phyloP scores from a whole-genome alignment of 2,329 filamentous ascomycete genomes.

The Chaetomium globosum region DNA sequence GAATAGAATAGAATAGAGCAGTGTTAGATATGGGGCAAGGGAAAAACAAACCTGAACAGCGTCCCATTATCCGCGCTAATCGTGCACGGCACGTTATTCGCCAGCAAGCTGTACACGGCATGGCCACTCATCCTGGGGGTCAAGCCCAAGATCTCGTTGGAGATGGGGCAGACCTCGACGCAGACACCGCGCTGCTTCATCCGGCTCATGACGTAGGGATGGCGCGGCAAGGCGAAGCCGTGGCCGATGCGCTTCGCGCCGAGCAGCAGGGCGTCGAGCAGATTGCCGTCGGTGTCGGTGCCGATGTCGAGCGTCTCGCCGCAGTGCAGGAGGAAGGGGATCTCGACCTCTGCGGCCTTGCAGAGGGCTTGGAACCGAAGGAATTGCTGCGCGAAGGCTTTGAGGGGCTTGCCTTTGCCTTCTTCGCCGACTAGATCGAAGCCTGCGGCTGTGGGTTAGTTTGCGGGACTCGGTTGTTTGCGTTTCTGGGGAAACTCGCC shows the following conservation, averaged over 20 bases:
- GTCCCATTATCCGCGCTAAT: constrained; percentile 76
- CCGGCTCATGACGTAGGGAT: constrained; percentile 65
- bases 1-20: not conserved
- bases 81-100: constrained; percentile 73
- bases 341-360: constrained; percentile 51
- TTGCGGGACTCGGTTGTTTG: not conserved
- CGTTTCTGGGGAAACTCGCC: constrained; percentile 49
- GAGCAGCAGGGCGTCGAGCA: constrained; percentile 68
- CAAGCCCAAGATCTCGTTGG: constrained; percentile 73
- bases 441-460: constrained; percentile 45
- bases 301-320: constrained; percentile 73
- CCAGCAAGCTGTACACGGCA: constrained; percentile 67
- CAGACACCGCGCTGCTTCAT: constrained; percentile 68
- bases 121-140: constrained; percentile 68
- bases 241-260: constrained; percentile 72
- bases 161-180: constrained; percentile 76
- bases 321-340: constrained; percentile 76
- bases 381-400: constrained; percentile 58
- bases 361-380: constrained; percentile 60
- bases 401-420: constrained; percentile 60
- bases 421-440: constrained; percentile 74
- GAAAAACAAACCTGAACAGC: constrained; percentile 61
- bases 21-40: not conserved
- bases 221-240: constrained; percentile 69
- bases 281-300: constrained; percentile 65